Evolutionary conservation across 306 rosid genomes (phyloP).

Genomic region (Lupinus albus): DNA sequence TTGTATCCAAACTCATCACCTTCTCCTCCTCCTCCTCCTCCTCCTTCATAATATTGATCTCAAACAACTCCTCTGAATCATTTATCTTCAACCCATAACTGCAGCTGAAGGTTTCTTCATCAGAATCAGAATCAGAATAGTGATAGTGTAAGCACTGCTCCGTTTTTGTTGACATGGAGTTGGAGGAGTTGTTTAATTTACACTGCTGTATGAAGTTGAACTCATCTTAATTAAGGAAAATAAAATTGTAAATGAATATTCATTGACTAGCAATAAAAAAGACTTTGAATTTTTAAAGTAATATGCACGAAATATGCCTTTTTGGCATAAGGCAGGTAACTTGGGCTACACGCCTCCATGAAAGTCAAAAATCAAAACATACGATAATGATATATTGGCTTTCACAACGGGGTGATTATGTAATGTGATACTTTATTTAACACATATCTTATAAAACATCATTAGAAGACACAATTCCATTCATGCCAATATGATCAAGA

Average conservation of each 20-base stretch:
- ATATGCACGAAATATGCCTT: constrained; percentile 29
- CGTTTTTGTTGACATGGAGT: constrained; percentile 4
- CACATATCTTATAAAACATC: no score
- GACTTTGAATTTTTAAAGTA: background rate
- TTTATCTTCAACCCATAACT: constrained; percentile 29
- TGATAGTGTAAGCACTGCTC: constrained; percentile 21
- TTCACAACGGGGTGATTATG: background rate
- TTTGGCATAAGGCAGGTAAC: background rate
- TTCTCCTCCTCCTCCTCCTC: constrained; percentile 8
- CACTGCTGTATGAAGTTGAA: background rate
- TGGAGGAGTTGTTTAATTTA: background rate
- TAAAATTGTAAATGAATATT: background rate
- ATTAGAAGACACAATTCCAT: no score
- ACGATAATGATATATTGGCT: background rate
- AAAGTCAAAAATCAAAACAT: constrained; percentile 20
- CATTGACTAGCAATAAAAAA: background rate
- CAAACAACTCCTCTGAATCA: constrained; percentile 34
- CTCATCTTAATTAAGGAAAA: background rate
- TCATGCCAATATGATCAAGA: no score
- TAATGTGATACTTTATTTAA: background rate
- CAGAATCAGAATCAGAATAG: constrained; percentile 1
- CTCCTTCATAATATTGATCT: constrained; percentile 32
- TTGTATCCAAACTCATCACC: constrained; percentile 50
- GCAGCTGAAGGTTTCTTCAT: constrained; percentile 19
- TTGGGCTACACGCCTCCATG: background rate